These are phyloP conservation scores for Aureobasidium subglaciale DNA, from an alignment of 2,329 filamentous ascomycete genomes.

Conservation along the genomic window DNA sequence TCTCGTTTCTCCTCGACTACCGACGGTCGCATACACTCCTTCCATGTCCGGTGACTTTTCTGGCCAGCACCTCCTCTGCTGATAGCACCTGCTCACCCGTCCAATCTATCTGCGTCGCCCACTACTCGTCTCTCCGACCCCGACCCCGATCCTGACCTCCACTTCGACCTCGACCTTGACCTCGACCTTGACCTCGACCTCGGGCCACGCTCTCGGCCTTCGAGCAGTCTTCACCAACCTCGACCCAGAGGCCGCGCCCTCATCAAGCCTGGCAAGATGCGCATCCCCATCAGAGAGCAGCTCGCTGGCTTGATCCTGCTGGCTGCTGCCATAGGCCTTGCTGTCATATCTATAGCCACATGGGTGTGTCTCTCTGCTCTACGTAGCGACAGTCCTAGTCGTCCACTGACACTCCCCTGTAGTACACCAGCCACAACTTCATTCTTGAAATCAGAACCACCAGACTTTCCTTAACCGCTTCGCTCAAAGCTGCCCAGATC, in stretches of 20 bases:
- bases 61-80: constrained; percentile 2
- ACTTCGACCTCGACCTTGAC: not conserved
- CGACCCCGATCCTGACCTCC: not conserved
- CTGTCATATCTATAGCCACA: constrained; percentile 72
- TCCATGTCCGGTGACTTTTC: constrained; percentile 10
- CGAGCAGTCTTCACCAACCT: not conserved
- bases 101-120: not conserved
- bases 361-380: constrained; percentile 30
- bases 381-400: not conserved
- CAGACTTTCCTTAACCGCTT: constrained; percentile 69
- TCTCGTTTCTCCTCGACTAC: not conserved
- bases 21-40: not conserved
- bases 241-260: not conserved
- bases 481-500: constrained; percentile 77
- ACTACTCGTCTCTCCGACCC: no score
- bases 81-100: not conserved
- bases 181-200: not conserved
- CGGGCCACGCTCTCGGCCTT: not conserved
- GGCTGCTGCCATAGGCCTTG: constrained; percentile 65
- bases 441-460: constrained; percentile 48
- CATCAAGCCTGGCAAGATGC: constrained; percentile 51
- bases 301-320: constrained; percentile 71
- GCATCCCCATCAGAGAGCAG: constrained; percentile 82
- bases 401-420: constrained; percentile 13
- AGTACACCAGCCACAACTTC: constrained; percentile 56